phyloP scores from a whole-genome alignment of 495 filamentous ascomycete species.

The Mytilinidion resinicola region DNA sequence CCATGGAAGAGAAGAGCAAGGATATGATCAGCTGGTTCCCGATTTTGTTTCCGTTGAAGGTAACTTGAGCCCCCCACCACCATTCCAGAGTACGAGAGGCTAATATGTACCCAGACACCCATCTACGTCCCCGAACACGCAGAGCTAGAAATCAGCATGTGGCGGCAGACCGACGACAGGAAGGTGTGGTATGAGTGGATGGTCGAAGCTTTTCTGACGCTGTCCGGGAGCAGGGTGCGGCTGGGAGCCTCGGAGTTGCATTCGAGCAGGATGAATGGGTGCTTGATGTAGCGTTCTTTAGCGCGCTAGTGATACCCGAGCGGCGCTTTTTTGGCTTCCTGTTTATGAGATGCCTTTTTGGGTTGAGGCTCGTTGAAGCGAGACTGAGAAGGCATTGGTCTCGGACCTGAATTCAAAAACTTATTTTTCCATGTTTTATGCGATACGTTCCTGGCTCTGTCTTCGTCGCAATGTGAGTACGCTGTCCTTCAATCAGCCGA shows the following conservation, averaged over 20 bases:
- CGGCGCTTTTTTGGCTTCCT: no score
- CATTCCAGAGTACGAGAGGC: conserved; percentile 8
- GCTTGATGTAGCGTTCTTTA: conserved; percentile 63
- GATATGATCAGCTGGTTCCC: conserved; percentile 99
- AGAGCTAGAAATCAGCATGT: conserved; percentile 86
- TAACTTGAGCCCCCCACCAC: conserved; percentile 36
- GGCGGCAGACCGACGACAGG: conserved; percentile 85
- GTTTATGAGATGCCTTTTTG: no score
- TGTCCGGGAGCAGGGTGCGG: conserved; percentile 55
- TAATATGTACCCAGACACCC: conserved; percentile 54
- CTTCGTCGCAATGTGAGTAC: no score
- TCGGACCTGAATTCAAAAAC: no score
- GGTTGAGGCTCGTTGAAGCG: no score
- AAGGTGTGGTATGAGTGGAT: conserved; percentile 99
- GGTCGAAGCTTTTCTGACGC: conserved; percentile 69
- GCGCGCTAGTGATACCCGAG: neutral
- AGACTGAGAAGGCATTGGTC: no score
- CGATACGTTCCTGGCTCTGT: no score
- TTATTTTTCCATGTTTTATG: no score
- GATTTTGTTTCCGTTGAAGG: conserved; percentile 95
- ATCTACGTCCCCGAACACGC: conserved; percentile 79
- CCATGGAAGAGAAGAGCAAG: conserved; percentile 83
- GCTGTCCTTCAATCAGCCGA: no score
- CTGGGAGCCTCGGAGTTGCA: conserved; percentile 79
- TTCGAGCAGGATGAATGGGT: conserved; percentile 83